Base-by-base conservation (phyloP, 2,329 filamentous ascomycete genomes). In the Fusarium tricinctum region DNA sequence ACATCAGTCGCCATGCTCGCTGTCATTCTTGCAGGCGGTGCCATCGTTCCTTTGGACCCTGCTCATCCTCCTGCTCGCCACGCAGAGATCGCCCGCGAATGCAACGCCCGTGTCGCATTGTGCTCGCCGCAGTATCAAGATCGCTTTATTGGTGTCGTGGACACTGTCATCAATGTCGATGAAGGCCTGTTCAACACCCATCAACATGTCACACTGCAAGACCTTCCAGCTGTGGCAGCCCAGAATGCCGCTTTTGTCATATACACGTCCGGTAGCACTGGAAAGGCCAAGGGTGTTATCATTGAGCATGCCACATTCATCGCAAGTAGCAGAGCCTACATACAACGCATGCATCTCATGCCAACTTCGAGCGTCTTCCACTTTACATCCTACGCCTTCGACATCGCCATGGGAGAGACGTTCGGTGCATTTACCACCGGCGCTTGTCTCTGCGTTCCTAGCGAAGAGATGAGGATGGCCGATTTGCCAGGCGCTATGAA, bases 261-360 rank as follows among this genome's bases (percentile, higher is more conserved):
- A 8, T 74, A 63, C 20, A 74, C 72, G 7, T 74, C 70, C 1
- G 72, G 72, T 6, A 74, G 72, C 9, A 74, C 72, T 1, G 72
- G 72, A 32, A 72, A 45, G 8, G 67, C 72, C 0, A 74, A 74
- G 17, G 72, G 72, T 2, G 57, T 74, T 14, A 52, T 74, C 1
- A 69, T 74, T 23, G 63, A 69, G 3, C 72, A 74, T 19, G 40
- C 48, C 0, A 61, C 71, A 0, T 66, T 74, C 10, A 15, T 59
- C 0, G 50, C 63, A 0, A 63, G 62, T 10, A 44, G 56, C 1
- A 68, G 17, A 7, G 64, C 51, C 17, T 70, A 62, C n/a, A 67
- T 44, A 32, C 28, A 58, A 22, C 40, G 60, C 2, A 71, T 70
- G 49, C 33, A 63, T 4, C 28, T 71, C 1, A 28, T 7, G 14